Percentiles rank a stretch among this genome's conserved stretches.
phyloP scores from a whole-genome alignment of 345 rosid species.

The Pelargonium nanum region DNA sequence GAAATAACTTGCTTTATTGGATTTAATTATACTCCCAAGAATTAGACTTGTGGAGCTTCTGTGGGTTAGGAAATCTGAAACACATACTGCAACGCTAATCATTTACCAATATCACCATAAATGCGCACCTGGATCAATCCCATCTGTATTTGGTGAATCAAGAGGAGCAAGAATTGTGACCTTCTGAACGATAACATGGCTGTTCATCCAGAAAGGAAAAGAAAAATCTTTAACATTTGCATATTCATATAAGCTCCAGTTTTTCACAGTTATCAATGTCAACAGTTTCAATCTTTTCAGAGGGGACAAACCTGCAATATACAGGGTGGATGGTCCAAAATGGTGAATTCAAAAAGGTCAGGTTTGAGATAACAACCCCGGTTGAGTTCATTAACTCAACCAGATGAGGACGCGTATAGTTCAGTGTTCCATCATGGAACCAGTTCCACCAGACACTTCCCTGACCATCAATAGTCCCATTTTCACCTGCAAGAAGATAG shows the following conservation, averaged over 20 bases:
- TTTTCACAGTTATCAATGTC: constrained; percentile 19
- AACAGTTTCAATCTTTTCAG: constrained; percentile 9
- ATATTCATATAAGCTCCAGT: constrained; percentile 29
- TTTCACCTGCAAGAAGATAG: constrained; percentile 50
- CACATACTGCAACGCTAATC: constrained; percentile 6
- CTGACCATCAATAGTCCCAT: constrained; percentile 94
- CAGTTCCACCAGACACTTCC: constrained; percentile 89
- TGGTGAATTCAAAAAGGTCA: constrained; percentile 85
- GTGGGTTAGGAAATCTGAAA: neutral
- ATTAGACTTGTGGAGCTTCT: neutral
- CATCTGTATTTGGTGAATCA: constrained; percentile 93
- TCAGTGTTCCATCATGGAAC: constrained; percentile 53
- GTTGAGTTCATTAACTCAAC: constrained; percentile 90
- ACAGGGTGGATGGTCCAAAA: constrained; percentile 98
- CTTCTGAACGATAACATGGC: constrained; percentile 70
- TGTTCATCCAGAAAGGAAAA: constrained; percentile 41
- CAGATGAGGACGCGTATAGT: constrained; percentile 89
- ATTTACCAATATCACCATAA: neutral
- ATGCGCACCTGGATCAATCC: constrained; percentile 85
- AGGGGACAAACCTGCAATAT: constrained; percentile 75
- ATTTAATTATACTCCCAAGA: neutral
- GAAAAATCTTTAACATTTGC: constrained; percentile 15
- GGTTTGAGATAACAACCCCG: constrained; percentile 66
- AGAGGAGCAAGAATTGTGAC: constrained; percentile 89
- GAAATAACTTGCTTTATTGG: neutral